Percentiles rank a stretch among this genome's conserved stretches.
Evolutionary conservation across 2,329 filamentous ascomycete species (phyloP).

Genomic region (Ophiosphaerella herpotricha): DNA sequence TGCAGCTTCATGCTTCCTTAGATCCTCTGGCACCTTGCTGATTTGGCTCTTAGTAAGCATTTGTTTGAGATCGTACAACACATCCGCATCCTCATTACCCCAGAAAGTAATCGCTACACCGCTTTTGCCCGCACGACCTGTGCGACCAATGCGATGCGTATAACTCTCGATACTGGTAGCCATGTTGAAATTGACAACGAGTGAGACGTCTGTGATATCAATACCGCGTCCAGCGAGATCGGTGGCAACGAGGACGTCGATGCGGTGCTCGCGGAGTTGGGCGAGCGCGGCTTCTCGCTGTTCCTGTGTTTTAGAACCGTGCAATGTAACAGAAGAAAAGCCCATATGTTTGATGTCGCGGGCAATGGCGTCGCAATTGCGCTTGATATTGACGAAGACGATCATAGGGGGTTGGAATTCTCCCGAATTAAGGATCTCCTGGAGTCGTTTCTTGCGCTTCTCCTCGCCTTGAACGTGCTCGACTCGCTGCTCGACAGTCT

Average conservation of each 20-base stretch:
- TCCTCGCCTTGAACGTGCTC: constrained; percentile 91
- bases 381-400: constrained; percentile 99
- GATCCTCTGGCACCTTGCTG: constrained; percentile 86
- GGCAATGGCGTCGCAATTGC: constrained; percentile 94
- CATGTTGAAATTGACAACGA: constrained; percentile 99
- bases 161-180: constrained; percentile 89
- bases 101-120: constrained; percentile 97
- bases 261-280: constrained; percentile 78
- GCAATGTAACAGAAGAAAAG: constrained; percentile 85
- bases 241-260: constrained; percentile 90
- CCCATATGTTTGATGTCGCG: constrained; percentile 94
- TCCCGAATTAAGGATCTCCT: constrained; percentile 80
- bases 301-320: constrained; percentile 96
- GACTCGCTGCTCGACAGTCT: constrained; percentile 96
- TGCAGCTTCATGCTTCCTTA: constrained; percentile 87
- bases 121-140: constrained; percentile 94
- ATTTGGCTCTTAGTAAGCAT: constrained; percentile 92
- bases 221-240: constrained; percentile 97
- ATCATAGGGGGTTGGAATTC: constrained; percentile 91
- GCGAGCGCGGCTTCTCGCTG: constrained; percentile 92
- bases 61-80: constrained; percentile 92
- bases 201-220: constrained; percentile 88
- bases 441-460: constrained; percentile 93
- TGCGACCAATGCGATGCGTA: constrained; percentile 95
- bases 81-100: constrained; percentile 85